A percentile compares a stretch with the other conserved stretches of the same genome.
These are phyloP conservation scores for Allantophomopsis lycopodina DNA, from an alignment of 2,329 filamentous ascomycete species.

Conservation along the genomic window DNA sequence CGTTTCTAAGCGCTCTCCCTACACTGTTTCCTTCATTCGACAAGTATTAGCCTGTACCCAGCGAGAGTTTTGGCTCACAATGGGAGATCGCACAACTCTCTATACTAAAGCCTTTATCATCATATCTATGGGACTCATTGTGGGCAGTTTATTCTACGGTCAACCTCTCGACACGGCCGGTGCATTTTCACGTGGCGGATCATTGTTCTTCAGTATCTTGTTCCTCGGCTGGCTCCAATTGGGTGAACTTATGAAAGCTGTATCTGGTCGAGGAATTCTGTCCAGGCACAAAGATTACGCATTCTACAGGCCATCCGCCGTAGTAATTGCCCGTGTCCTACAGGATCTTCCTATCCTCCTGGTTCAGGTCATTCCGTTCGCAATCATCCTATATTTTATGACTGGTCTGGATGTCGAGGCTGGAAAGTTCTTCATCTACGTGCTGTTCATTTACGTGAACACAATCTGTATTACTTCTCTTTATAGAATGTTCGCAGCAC, in stretches of 20 bases:
- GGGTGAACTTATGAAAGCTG: conserved; percentile 65
- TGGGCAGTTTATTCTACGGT: conserved; percentile 68
- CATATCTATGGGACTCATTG: conserved; percentile 58
- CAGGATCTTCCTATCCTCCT: conserved; percentile 49
- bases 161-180: conserved; percentile 43
- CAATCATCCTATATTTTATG: conserved; percentile 44
- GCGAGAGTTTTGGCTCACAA: conserved; percentile 67
- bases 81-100: conserved; percentile 60
- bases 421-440: conserved; percentile 52
- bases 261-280: conserved; percentile 56
- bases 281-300: conserved; percentile 55
- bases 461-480: conserved; percentile 49
- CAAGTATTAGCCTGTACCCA: conserved; percentile 58
- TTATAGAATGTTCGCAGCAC: conserved; percentile 53
- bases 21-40: conserved; percentile 60
- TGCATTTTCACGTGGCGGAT: conserved; percentile 48
- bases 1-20: conserved; percentile 55
- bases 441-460: conserved; percentile 48
- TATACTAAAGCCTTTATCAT: conserved; percentile 74
- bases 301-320: conserved; percentile 56
- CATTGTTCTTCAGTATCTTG: conserved; percentile 52
- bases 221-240: conserved; percentile 62
- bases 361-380: conserved; percentile 43
- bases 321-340: conserved; percentile 47
- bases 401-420: conserved; percentile 39